A percentile compares a stretch with the other conserved stretches of the same genome.
These are phyloP conservation scores for Kazachstania bromeliacearum DNA, from an alignment of 805 yeast genomes.

Conservation along the genomic window DNA sequence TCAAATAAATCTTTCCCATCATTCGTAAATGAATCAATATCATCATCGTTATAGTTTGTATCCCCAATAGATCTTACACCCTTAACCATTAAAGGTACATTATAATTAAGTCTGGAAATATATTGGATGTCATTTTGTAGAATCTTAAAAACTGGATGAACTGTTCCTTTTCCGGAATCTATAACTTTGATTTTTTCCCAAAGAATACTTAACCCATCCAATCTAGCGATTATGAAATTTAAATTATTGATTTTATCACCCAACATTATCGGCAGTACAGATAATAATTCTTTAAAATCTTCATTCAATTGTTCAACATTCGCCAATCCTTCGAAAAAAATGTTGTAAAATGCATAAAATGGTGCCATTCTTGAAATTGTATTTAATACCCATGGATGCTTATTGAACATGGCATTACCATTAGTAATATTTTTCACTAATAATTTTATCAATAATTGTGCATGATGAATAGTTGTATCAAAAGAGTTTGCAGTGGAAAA, in stretches of 20 bases:
- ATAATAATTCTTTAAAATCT: constrained; percentile 17
- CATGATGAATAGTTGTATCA: constrained; percentile 11
- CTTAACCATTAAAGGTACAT: constrained; percentile 7
- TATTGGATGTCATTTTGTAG: constrained; percentile 20
- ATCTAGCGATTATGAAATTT: constrained; percentile 10
- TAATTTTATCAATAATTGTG: constrained; percentile 15
- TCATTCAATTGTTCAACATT: constrained; percentile 13
- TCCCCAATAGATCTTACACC: constrained; percentile 3
- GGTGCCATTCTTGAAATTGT: constrained; percentile 14
- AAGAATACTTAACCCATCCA: constrained; percentile 12
- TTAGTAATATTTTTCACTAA: constrained; percentile 14
- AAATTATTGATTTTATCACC: constrained; percentile 11
- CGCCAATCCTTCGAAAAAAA: constrained; percentile 11
- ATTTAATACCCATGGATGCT: constrained; percentile 18
- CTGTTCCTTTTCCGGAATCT: constrained; percentile 10
- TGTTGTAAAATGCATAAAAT: constrained; percentile 21
- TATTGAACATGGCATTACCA: constrained; percentile 13
- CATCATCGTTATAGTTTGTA: constrained; percentile 4
- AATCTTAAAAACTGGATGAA: constrained; percentile 23
- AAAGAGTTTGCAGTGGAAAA: constrained; percentile 15
- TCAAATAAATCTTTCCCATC: constrained; percentile 3
- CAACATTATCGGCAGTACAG: constrained; percentile 10
- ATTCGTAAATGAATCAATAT: constrained; percentile 1
- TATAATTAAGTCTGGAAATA: constrained; percentile 6
- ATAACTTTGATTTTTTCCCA: constrained; percentile 20